Conservation (phyloP, 768 basidiomycete genomes). For the Coprinopsis cinerea region DNA sequence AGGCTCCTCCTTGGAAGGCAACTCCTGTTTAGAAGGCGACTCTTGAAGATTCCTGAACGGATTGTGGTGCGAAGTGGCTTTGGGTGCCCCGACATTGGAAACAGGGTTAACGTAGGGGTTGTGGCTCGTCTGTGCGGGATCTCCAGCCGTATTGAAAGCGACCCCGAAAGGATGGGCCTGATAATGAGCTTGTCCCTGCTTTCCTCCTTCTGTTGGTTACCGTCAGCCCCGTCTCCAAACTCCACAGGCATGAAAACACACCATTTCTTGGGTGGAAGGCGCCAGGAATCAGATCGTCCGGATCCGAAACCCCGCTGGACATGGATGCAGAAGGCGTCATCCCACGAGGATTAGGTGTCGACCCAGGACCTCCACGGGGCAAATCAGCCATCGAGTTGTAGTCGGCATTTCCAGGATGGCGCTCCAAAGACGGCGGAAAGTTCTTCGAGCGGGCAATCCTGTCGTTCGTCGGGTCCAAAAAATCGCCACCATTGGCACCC, state of each 20-base stretch:
- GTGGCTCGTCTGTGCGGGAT: neutral
- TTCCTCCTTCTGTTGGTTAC: too few species aligned
- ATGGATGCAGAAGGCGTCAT: too few species aligned
- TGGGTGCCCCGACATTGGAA: neutral
- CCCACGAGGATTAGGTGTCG: too few species aligned
- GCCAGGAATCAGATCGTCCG: too few species aligned
- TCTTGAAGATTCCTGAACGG: too few species aligned
- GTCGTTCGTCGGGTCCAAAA: neutral
- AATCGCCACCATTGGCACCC: neutral
- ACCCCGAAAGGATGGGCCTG: neutral
- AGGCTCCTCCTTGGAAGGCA: conserved; percentile 23
- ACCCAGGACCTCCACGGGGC: too few species aligned
- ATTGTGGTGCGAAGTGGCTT: neutral
- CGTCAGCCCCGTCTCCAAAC: too few species aligned
- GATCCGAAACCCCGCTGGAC: too few species aligned
- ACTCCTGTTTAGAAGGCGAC: neutral
- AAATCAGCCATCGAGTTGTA: too few species aligned
- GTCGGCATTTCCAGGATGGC: neutral
- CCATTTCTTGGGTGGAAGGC: too few species aligned
- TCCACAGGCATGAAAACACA: too few species aligned
- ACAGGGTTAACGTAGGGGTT: neutral
- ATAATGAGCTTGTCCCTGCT: neutral
- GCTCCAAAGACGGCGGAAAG: neutral
- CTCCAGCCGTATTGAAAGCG: neutral
- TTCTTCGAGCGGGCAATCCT: neutral